Base-by-base conservation (phyloP, 2,329 filamentous ascomycete species). In the Parascedosporium putredinis region DNA sequence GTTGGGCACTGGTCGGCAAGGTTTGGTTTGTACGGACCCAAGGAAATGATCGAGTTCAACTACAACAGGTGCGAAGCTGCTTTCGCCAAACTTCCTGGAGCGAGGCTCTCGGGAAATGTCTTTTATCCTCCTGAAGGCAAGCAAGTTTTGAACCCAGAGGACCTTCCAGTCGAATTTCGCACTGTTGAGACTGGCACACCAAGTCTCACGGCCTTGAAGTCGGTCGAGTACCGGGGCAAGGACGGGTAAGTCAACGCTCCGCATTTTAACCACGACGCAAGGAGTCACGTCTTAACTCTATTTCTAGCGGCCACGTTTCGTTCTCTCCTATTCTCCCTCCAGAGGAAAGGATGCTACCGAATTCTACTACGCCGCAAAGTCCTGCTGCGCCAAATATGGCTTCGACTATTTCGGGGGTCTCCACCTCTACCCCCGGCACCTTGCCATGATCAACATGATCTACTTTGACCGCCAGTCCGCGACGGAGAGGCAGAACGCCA, bases 1-100 rank as follows among this genome's bases (percentile, higher is more conserved):
- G 59, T 72, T n/a, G 67, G 67, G 3, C 60, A 66, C 0, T 74
- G 70, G 70, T 69, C 69, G 52, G 70, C 73, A 52, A 71, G 73
- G 49, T 68, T 69, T n/a, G 68, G 68, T 4, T 56, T 67, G 2
- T 65, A 67, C 49, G 63, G 64, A 5, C 64, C 63, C 0, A 55
- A 58, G 23, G 55, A 54, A 0, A 54, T 66, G 3, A 58, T 65
- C 4, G 60, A 64, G 14, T 58, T 59, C 5, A 56, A 65, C 2
- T 63, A 62, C 46, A 49, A 54, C 2, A 57, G 61, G 24, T 62
- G 68, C 54, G 63, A 64, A 50, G 43, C 59, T 18, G 56, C 60
- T 29, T 67, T 68, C 51, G 51, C 51, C 2, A 53, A 58, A 31
- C 62, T 67, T 8, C 55, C 55, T 0, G 63, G 64, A 2, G 62